These are phyloP conservation scores for Pseudogymnoascus sp. DNA, from an alignment of 2,329 filamentous ascomycete genomes.

Conservation along the genomic window DNA sequence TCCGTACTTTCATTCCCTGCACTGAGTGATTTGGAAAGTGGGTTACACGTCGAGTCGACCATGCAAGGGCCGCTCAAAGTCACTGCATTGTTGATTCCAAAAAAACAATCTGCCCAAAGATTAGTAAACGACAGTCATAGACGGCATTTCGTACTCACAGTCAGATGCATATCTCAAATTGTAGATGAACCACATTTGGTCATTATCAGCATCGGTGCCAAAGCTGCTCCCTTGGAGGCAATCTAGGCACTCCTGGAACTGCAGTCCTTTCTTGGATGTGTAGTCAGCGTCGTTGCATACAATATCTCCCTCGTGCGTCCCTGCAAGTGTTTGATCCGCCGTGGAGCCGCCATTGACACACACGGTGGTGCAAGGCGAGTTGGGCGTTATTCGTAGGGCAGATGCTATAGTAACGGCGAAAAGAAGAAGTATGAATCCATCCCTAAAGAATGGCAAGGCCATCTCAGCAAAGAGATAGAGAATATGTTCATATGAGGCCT, in stretches of 20 bases:
- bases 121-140: not conserved
- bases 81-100: not conserved
- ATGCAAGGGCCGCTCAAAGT: not conserved
- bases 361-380: constrained; percentile 41
- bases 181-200: constrained; percentile 10
- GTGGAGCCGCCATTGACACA: constrained; percentile 38
- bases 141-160: not conserved
- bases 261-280: not conserved
- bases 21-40: not conserved
- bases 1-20: not conserved
- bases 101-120: not conserved
- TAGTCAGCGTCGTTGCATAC: constrained; percentile 24
- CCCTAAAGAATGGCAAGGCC: not conserved
- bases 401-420: not conserved
- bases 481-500: not conserved
- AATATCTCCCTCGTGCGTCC: constrained; percentile 41
- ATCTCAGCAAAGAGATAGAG: constrained; percentile 9
- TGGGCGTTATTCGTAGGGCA: constrained; percentile 42
- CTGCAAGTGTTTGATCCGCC: constrained; percentile 31
- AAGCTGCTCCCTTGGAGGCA: constrained; percentile 9
- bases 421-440: not conserved
- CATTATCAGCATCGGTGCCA: not conserved
- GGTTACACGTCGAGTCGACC: constrained; percentile 3
- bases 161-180: not conserved
- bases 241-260: constrained; percentile 10